These are phyloP conservation scores for Cladorrhinum sp. DNA, from an alignment of 2,329 filamentous ascomycete species.

Conservation along the genomic window DNA sequence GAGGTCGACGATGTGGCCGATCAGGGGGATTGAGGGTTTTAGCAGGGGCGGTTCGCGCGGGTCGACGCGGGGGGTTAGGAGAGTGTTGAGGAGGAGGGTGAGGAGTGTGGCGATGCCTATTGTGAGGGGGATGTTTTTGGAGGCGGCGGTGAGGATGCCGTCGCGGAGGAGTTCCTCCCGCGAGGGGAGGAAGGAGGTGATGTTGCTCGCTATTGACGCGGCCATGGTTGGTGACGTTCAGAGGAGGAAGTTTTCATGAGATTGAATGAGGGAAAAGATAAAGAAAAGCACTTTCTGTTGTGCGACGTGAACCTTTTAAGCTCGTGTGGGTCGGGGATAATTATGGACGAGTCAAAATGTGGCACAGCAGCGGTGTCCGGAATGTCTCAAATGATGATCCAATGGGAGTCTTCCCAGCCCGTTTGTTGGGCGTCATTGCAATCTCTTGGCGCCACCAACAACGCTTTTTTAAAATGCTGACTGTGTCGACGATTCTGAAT, in stretches of 20 bases:
- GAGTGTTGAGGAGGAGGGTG: constrained; percentile 2
- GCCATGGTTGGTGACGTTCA: too few relatives aligned
- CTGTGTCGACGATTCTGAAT: too few relatives aligned
- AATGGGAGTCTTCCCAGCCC: neutral
- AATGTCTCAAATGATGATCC: neutral
- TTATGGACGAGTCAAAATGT: neutral
- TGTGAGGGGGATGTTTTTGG: neutral
- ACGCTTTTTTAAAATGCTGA: too few relatives aligned
- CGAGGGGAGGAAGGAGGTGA: neutral
- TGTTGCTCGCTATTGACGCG: neutral
- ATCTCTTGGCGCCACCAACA: neutral
- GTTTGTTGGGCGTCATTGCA: neutral
- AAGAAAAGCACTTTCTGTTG: too few relatives aligned
- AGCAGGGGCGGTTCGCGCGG: constrained; percentile 20
- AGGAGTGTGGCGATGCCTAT: neutral
- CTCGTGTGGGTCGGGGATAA: too few relatives aligned
- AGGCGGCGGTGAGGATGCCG: neutral
- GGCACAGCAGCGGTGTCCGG: neutral
- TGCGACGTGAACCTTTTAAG: too few relatives aligned
- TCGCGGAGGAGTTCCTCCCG: neutral
- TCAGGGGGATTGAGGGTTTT: constrained; percentile 15
- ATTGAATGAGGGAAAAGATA: too few relatives aligned
- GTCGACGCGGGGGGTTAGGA: constrained; percentile 11
- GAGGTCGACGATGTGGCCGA: constrained; percentile 22
- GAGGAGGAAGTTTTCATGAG: too few relatives aligned